phyloP scores from a whole-genome alignment of 1,139 yeast species.

The Keqinozyma sinolaborantium region DNA sequence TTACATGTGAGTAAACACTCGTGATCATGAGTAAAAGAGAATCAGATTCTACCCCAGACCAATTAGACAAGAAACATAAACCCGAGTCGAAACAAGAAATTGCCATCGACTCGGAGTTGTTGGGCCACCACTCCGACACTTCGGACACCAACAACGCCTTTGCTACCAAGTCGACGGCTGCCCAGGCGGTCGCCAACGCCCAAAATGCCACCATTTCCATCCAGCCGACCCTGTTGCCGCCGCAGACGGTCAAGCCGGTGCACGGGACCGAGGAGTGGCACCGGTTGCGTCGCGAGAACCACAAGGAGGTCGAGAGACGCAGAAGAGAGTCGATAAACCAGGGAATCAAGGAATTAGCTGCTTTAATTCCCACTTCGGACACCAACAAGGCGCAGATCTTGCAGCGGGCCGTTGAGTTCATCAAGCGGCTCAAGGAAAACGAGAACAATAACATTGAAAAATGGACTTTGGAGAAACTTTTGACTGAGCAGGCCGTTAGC shows the following conservation, averaged over 20 bases:
- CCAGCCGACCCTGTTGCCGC: slow-evolving; percentile 35
- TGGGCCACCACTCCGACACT: slow-evolving; percentile 38
- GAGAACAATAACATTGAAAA: slow-evolving; percentile 87
- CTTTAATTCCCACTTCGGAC: slow-evolving; percentile 81
- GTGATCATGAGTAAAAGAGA: slow-evolving; percentile 12
- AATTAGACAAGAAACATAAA: slow-evolving; percentile 7
- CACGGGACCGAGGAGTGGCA: slow-evolving; percentile 89
- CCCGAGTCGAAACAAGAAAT: slow-evolving; percentile 31
- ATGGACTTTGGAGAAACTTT: slow-evolving; percentile 88
- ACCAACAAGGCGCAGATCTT: slow-evolving; percentile 89
- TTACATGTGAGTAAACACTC: slow-evolving; percentile 8
- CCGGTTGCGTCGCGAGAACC: slow-evolving; percentile 79
- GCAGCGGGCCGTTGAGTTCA: slow-evolving; percentile 84
- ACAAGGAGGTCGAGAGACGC: slow-evolving; percentile 95
- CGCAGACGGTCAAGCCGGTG: slow-evolving; percentile 43
- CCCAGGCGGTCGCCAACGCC: slow-evolving; percentile 8
- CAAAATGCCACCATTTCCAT: slow-evolving; percentile 12
- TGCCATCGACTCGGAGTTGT: slow-evolving; percentile 47
- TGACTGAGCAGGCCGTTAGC: slow-evolving; percentile 86
- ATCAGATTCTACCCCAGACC: slow-evolving; percentile 4
- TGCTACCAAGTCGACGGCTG: slow-evolving; percentile 7
- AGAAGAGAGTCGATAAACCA: slow-evolving; percentile 89
- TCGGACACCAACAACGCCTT: slow-evolving; percentile 1
- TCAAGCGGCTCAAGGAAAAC: slow-evolving; percentile 81
- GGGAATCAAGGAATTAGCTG: slow-evolving; percentile 83